A percentile compares a stretch with the other conserved stretches of the same genome.
These are phyloP conservation scores for Colletotrichum cereale DNA, from an alignment of 2,329 filamentous ascomycete species.

Conservation along the genomic window DNA sequence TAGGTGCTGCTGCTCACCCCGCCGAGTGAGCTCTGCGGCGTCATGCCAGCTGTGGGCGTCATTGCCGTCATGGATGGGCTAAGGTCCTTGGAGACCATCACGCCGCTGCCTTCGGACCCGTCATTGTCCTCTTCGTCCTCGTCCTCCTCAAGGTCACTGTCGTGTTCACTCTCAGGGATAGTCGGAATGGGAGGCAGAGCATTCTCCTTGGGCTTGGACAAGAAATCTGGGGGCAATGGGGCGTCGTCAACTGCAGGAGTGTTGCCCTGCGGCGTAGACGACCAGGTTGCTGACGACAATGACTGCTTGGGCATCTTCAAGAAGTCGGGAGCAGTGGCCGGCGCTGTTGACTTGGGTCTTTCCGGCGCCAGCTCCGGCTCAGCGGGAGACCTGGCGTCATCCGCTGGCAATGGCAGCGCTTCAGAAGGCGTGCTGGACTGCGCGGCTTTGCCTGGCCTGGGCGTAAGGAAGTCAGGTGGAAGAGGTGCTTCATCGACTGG, in stretches of 20 bases:
- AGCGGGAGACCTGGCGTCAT: neutral
- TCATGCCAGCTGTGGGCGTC: constrained; percentile 63
- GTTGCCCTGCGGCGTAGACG: constrained; percentile 25
- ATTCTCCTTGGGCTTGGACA: constrained; percentile 43
- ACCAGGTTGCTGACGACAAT: constrained; percentile 35
- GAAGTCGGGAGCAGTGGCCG: constrained; percentile 35
- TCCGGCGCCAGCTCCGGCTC: constrained; percentile 24
- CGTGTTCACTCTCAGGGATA: constrained; percentile 37
- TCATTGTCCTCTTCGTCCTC: constrained; percentile 62
- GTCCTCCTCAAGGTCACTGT: constrained; percentile 53
- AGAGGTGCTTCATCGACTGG: constrained; percentile 45
- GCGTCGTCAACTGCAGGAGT: constrained; percentile 50
- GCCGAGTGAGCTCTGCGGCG: constrained; percentile 71
- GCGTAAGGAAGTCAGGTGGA: constrained; percentile 43
- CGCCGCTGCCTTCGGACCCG: constrained; percentile 69
- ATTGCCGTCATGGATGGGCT: constrained; percentile 63
- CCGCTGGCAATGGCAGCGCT: constrained; percentile 25
- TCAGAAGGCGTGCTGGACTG: constrained; percentile 24
- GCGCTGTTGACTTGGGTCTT: constrained; percentile 43
- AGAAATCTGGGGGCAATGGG: constrained; percentile 56
- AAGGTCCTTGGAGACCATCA: constrained; percentile 74
- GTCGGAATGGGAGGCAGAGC: constrained; percentile 43
- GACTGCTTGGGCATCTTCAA: constrained; percentile 40
- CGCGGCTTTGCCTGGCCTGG: constrained; percentile 46
- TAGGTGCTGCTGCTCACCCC: constrained; percentile 60